Base-by-base conservation (phyloP, 2,329 filamentous ascomycete genomes). In the Kalmusia sp. region DNA sequence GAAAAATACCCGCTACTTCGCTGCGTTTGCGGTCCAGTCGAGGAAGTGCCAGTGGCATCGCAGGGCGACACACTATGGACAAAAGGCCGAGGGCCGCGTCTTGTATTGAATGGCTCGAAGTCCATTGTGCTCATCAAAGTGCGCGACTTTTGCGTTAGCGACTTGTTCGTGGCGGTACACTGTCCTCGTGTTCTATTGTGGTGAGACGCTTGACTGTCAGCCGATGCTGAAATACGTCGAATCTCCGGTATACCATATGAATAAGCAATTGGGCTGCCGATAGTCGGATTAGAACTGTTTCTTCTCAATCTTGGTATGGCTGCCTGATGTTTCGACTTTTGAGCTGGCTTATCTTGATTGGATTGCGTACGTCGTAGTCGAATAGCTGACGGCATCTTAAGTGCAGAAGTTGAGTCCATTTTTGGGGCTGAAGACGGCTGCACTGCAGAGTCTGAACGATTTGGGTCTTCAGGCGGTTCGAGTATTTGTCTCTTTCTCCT, bases 201-300 rank as follows among this genome's bases (percentile, higher is more conserved):
- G 21, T 24, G 19, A n/a, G 44, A 47, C 15, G 15, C n/a, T 33
- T 28, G 27, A 25, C 46, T 49, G 14, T 15, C 39, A 21, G 38
- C 8, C 15, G 49, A 51, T 15, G 49, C 39, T 15, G 49, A 45
- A 22, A 45, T 45, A 14, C 40, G 49, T 21, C 40, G 30, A 25
- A 46, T 51, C 19, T 46, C 49, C 8, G 40, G 33, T 15, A 51
- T 39, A n/a, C 12, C 15, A 19, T 28, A 51, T 11, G 24, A 12
- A 30, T 35, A 38, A 5, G 38, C 9, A 12, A 40, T 33, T 7
- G 28, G n/a, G 11, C 1, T 34, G 7, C 35, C 25, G n/a, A 33
- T 19, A 2, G 47, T 50, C 15, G 47, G 37, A 11, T 31, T 33
- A 7, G 35, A n/a, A n/a, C n/a, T n/a, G n/a, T n/a, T n/a, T n/a